Evolutionary conservation across 371 early-diverging fungal species (phyloP).

Genomic region (Syncephalastrum contaminatum): DNA sequence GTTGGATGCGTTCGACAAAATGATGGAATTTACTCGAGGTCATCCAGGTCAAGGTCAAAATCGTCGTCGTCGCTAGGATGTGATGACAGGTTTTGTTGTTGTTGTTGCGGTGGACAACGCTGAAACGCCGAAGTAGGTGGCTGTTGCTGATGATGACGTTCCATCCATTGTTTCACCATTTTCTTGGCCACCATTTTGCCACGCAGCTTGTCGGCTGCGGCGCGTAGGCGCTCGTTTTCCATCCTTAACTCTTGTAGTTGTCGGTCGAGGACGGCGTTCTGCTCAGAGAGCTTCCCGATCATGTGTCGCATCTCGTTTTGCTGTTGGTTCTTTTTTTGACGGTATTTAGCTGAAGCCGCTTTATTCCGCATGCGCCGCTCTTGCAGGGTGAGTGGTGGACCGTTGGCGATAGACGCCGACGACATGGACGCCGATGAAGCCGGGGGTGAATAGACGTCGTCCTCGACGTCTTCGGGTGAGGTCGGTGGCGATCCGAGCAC

Average conservation of each 20-base stretch:
- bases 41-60: conserved; percentile 8
- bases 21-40: not conserved
- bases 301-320: conserved; percentile 59
- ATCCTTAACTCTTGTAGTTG: conserved; percentile 51
- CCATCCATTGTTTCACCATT: conserved; percentile 56
- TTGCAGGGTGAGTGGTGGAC: conserved; percentile 40
- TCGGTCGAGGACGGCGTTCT: conserved; percentile 50
- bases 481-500: conserved; percentile 34
- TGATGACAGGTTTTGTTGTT: not conserved
- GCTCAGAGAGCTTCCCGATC: conserved; percentile 49
- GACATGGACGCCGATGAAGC: conserved; percentile 21
- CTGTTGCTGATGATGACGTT: conserved; percentile 21
- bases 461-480: conserved; percentile 31
- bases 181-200: conserved; percentile 60
- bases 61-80: conserved; percentile 3
- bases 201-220: conserved; percentile 50
- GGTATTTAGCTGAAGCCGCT: conserved; percentile 65
- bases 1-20: too few species aligned
- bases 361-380: conserved; percentile 63
- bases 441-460: conserved; percentile 20
- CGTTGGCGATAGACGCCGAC: conserved; percentile 1
- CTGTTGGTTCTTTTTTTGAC: conserved; percentile 63
- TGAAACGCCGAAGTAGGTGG: not conserved
- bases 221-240: conserved; percentile 53
- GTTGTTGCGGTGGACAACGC: conserved; percentile 1